Conservation (phyloP, 768 basidiomycete genomes). For the Tylopilus sp. region DNA sequence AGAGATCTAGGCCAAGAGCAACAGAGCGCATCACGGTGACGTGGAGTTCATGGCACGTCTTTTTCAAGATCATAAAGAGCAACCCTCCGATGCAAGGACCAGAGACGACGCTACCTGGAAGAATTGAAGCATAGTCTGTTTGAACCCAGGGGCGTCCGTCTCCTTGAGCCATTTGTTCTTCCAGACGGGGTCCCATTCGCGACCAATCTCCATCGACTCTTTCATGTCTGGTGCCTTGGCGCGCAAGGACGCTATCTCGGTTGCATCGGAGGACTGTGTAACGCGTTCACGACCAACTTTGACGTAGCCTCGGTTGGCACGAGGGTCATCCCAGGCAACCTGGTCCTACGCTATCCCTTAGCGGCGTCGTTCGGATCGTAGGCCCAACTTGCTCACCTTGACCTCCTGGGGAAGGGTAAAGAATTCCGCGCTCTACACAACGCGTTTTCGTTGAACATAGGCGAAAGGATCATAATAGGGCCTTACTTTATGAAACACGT, state of each 20-base stretch:
- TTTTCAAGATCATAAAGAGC: slow-evolving; percentile 12
- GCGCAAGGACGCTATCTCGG: slow-evolving; percentile 74
- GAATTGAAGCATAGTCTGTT: slow-evolving; percentile 70
- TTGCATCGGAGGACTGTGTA: slow-evolving; percentile 64
- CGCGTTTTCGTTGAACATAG: not conserved
- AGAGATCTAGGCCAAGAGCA: slow-evolving; percentile 72
- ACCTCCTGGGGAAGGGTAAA: slow-evolving; percentile 59
- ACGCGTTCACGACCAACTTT: slow-evolving; percentile 78
- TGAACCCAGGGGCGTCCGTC: slow-evolving; percentile 60
- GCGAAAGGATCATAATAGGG: not conserved
- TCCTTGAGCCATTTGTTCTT: slow-evolving; percentile 80
- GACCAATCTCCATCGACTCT: slow-evolving; percentile 87
- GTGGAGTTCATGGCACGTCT: slow-evolving; percentile 78
- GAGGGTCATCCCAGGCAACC: slow-evolving; percentile 82
- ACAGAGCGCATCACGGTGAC: slow-evolving; percentile 79
- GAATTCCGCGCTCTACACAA: slow-evolving; percentile 66
- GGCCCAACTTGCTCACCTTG: slow-evolving; percentile 42
- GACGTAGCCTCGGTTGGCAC: slow-evolving; percentile 84
- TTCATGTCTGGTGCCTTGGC: slow-evolving; percentile 75
- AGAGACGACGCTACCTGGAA: slow-evolving; percentile 47
- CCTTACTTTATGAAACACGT: slow-evolving; percentile 62
- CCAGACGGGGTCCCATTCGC: slow-evolving; percentile 76
- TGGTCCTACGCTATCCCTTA: slow-evolving; percentile 38
- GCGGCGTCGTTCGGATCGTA: not conserved
- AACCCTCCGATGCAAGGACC: not conserved